Conservation (phyloP, 169 alveolate genomes). For the Plasmodium knowlesi region DNA sequence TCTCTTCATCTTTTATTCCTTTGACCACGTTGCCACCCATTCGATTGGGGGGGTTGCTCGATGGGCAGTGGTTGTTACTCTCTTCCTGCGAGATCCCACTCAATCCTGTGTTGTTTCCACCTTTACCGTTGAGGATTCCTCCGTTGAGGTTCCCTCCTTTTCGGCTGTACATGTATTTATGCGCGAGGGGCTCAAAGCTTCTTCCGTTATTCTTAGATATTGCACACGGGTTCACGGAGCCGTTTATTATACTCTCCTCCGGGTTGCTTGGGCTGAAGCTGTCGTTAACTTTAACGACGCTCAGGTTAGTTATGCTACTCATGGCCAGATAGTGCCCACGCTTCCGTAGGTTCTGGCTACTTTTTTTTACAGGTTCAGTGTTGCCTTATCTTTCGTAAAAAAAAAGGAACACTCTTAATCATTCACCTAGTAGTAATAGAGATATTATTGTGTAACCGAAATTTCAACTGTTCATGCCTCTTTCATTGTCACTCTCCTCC, state of each 20-base stretch:
- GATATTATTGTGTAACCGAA: neutral
- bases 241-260: neutral
- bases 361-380: neutral
- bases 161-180: neutral
- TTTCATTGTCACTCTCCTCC: conserved; percentile 1
- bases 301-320: neutral
- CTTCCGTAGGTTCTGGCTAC: neutral
- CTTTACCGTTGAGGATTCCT: neutral
- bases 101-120: neutral
- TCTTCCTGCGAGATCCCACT: neutral
- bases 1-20: neutral
- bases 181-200: neutral
- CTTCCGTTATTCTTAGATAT: neutral
- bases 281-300: neutral
- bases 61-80: neutral
- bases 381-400: neutral
- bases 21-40: neutral
- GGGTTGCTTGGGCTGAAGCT: neutral
- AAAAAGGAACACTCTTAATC: neutral
- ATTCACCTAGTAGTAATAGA: neutral
- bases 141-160: neutral
- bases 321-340: neutral
- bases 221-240: neutral
- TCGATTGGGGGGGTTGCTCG: neutral
- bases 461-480: neutral